Conservation (phyloP, 495 filamentous ascomycete species). For the Rostrohypoxylon terebratum region DNA sequence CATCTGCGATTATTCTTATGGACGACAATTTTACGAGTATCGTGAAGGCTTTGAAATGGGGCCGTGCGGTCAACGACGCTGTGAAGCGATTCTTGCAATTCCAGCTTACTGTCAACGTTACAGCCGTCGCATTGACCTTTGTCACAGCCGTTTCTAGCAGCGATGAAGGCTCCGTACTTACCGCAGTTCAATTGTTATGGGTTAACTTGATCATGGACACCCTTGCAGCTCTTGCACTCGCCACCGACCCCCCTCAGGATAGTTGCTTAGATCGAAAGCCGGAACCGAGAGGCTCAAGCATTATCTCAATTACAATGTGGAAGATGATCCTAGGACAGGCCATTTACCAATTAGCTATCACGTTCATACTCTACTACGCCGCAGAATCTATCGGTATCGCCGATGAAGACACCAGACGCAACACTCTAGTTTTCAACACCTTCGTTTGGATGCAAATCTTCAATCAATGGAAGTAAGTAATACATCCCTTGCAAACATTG, state of each 20-base stretch:
- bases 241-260: constrained; percentile 84
- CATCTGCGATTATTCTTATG: constrained; percentile 90
- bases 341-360: constrained; percentile 82
- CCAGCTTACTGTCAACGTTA: constrained; percentile 92
- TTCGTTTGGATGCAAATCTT: constrained; percentile 99
- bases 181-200: constrained; percentile 89
- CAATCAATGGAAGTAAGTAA: constrained; percentile 87
- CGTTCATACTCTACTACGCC: constrained; percentile 82
- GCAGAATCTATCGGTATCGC: constrained; percentile 70
- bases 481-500: not conserved
- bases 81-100: constrained; percentile 93
- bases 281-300: constrained; percentile 78
- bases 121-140: constrained; percentile 85
- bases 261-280: constrained; percentile 85
- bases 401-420: constrained; percentile 62
- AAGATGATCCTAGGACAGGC: constrained; percentile 95
- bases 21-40: constrained; percentile 92
- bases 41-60: constrained; percentile 90
- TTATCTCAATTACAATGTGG: constrained; percentile 91
- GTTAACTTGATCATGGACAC: constrained; percentile 97
- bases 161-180: constrained; percentile 77
- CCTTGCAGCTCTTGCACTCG: constrained; percentile 85
- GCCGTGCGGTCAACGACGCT: constrained; percentile 89
- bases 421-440: constrained; percentile 89
- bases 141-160: constrained; percentile 80